These are phyloP conservation scores for Geum urbanum DNA, from an alignment of 306 rosid species.

Conservation along the genomic window DNA sequence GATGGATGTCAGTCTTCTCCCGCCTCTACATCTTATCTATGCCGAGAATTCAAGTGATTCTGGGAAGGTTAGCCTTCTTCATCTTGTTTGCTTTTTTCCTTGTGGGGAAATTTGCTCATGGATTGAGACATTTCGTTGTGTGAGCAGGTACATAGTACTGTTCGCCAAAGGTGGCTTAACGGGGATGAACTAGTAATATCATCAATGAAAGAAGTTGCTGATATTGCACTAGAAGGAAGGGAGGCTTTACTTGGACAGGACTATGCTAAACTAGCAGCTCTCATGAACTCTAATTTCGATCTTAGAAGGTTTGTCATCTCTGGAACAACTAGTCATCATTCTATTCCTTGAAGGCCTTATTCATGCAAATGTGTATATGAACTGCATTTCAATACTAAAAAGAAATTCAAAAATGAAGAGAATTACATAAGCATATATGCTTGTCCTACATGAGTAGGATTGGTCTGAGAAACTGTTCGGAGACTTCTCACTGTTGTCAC, in stretches of 20 bases:
- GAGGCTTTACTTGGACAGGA: constrained; percentile 53
- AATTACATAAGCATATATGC: not conserved
- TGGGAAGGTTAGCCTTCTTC: constrained; percentile 62
- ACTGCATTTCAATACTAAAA: not conserved
- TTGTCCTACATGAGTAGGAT: not conserved
- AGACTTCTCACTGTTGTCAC: not conserved
- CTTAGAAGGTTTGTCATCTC: constrained; percentile 55
- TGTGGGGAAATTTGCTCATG: not conserved
- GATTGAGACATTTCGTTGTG: not conserved
- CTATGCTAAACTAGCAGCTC: constrained; percentile 55
- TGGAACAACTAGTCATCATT: not conserved
- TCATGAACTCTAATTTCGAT: constrained; percentile 80
- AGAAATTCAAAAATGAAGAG: not conserved
- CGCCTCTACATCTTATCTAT: constrained; percentile 72
- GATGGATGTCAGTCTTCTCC: constrained; percentile 73
- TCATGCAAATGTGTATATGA: not conserved
- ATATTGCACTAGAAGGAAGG: constrained; percentile 69
- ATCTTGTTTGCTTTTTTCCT: not conserved
- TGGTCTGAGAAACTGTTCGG: not conserved
- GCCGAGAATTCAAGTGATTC: constrained; percentile 95
- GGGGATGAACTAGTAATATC: constrained; percentile 78
- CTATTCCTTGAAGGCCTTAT: not conserved
- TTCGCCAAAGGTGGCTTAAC: constrained; percentile 78
- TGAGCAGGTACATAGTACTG: constrained; percentile 76
- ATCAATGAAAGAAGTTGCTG: constrained; percentile 71